Conservation (phyloP, 2,329 filamentous ascomycete species). For the Fusarium anguioides region DNA sequence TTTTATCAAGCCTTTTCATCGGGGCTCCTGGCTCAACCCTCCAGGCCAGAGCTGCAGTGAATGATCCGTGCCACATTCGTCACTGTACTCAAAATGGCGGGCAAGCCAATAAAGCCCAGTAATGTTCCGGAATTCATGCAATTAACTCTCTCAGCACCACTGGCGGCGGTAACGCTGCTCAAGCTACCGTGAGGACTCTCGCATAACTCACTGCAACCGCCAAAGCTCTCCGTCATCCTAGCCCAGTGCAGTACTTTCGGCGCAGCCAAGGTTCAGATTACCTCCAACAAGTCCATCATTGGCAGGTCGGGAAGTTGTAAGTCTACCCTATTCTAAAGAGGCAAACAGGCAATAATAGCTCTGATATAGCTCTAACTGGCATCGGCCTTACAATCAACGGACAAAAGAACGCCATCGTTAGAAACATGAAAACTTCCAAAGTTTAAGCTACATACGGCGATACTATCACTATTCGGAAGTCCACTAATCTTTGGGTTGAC, state of each 20-base stretch:
- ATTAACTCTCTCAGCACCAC: constrained; percentile 30
- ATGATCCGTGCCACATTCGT: constrained; percentile 26
- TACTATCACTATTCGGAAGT: constrained; percentile 60
- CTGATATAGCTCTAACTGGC: constrained; percentile 25
- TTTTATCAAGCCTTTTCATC: constrained; percentile 1
- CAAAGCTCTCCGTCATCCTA: constrained; percentile 24
- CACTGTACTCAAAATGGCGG: constrained; percentile 42
- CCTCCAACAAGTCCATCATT: constrained; percentile 41
- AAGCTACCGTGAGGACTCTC: constrained; percentile 33
- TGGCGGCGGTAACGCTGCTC: constrained; percentile 24
- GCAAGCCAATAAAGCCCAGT: not conserved
- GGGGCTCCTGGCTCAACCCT: constrained; percentile 17
- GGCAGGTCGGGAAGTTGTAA: constrained; percentile 39
- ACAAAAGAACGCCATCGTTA: constrained; percentile 64
- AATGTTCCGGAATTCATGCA: too few species aligned
- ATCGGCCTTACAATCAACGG: constrained; percentile 35
- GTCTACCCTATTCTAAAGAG: fast-evolving
- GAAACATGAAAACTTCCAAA: constrained; percentile 65
- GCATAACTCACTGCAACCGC: constrained; percentile 31
- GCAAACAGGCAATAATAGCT: fast-evolving
- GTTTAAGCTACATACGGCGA: constrained; percentile 61
- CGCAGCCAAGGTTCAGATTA: constrained; percentile 39
- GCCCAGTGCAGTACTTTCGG: constrained; percentile 40
- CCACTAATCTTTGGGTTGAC: constrained; percentile 61
- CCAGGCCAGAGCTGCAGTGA: constrained; percentile 17